These are phyloP conservation scores for Solanum virginianum DNA, from an alignment of 257 asterid species.

Conservation along the genomic window DNA sequence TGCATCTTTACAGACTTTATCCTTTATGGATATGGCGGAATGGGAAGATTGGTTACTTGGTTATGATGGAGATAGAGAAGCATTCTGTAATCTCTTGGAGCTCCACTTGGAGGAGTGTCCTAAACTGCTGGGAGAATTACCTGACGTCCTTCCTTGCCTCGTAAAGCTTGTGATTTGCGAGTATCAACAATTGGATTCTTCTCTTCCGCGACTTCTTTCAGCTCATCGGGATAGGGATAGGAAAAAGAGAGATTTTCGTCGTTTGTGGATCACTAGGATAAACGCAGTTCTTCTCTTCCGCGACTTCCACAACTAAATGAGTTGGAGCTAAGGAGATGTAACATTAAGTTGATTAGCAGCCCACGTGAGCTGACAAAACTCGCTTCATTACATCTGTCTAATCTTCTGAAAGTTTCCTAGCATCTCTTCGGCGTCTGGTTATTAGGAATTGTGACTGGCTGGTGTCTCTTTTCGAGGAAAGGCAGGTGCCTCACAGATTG, in stretches of 20 bases:
- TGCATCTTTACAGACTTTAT: conserved; percentile 22
- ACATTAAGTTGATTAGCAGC: conserved; percentile 14
- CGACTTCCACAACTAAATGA: conserved; percentile 19
- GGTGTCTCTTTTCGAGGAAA: conserved; percentile 21
- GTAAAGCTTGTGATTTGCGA: conserved; percentile 18
- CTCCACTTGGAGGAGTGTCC: conserved; percentile 33
- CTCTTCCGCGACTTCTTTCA: conserved; percentile 24
- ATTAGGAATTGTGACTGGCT: conserved; percentile 20
- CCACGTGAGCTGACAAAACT: conserved; percentile 7
- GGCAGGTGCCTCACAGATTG: conserved; percentile 23
- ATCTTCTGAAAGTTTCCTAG: conserved; percentile 22
- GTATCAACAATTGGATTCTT: conserved; percentile 18
- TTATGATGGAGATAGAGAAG: conserved; percentile 1
- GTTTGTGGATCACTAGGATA: too few relatives aligned
- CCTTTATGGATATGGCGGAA: conserved; percentile 26
- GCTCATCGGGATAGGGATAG: too few relatives aligned
- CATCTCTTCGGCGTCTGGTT: conserved; percentile 25
- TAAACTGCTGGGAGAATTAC: conserved; percentile 22
- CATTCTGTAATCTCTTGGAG: conserved; percentile 25
- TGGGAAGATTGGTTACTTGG: conserved; percentile 27
- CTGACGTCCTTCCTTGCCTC: conserved; percentile 18
- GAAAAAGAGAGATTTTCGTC: too few relatives aligned
- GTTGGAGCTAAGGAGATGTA: conserved; percentile 23
- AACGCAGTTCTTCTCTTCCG: conserved; percentile 19
- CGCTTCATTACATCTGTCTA: conserved; percentile 25